phyloP scores from a whole-genome alignment of 192 early-diverging fungal species.

The Umbelopsis vinacea region DNA sequence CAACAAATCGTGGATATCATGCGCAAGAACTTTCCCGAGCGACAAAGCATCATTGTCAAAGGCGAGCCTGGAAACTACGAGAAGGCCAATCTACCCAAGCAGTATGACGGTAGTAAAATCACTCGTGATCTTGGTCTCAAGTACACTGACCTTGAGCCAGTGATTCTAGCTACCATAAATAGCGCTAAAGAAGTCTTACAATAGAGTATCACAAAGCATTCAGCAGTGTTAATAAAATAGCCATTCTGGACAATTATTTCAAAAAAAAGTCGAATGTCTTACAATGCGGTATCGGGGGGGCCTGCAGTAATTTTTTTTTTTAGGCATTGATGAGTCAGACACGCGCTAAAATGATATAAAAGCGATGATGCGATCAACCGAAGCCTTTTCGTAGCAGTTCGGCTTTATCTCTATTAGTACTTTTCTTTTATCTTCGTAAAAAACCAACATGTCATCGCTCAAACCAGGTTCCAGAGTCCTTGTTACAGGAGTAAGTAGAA shows the following conservation, averaged over 20 bases:
- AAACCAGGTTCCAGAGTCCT: conserved; percentile 20
- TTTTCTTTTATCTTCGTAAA: neutral
- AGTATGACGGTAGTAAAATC: neutral
- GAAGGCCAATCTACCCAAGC: neutral
- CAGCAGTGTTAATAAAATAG: too few relatives aligned
- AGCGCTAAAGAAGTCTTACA: neutral
- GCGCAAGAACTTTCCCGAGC: neutral
- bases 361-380: too few relatives aligned
- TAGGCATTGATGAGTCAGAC: too few relatives aligned
- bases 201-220: too few relatives aligned
- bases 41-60: neutral
- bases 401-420: too few relatives aligned
- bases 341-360: too few relatives aligned
- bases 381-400: too few relatives aligned
- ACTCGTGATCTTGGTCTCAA: neutral
- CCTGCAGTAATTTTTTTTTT: too few relatives aligned
- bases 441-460: neutral
- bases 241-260: too few relatives aligned
- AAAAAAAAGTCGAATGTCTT: too few relatives aligned
- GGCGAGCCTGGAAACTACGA: neutral
- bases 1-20: neutral
- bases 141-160: neutral
- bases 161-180: neutral
- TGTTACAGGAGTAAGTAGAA: conserved; percentile 25
- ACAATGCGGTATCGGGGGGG: too few relatives aligned